phyloP scores from a whole-genome alignment of 768 basidiomycete genomes.

The Flagelloscypha sp. region DNA sequence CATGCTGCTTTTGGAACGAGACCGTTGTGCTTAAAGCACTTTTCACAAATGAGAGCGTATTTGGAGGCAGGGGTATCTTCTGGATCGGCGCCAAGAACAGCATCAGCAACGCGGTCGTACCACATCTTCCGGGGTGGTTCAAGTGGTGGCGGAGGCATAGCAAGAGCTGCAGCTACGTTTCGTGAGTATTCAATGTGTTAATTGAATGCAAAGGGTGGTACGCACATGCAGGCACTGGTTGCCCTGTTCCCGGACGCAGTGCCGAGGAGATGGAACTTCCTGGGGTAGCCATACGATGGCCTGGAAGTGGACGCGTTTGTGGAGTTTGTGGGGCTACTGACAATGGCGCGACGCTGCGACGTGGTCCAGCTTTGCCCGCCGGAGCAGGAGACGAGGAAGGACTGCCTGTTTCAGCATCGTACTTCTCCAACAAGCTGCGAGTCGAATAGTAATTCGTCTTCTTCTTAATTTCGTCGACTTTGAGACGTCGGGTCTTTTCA shows the following conservation, averaged over 20 bases:
- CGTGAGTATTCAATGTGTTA: no score
- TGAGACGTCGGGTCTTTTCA: slow-evolving; percentile 70
- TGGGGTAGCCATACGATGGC: no score
- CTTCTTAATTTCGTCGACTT: slow-evolving; percentile 95
- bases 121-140: slow-evolving; percentile 60
- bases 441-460: slow-evolving; percentile 95
- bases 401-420: no score
- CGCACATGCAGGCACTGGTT: no score
- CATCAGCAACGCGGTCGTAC: slow-evolving; percentile 86
- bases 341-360: no score
- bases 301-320: no score
- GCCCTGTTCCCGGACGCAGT: no score
- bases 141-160: slow-evolving; percentile 24
- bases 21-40: slow-evolving; percentile 84
- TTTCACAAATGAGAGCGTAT: slow-evolving; percentile 84
- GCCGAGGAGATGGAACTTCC: no score
- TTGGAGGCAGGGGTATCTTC: slow-evolving; percentile 45
- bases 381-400: no score
- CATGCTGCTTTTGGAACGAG: slow-evolving; percentile 76
- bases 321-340: no score
- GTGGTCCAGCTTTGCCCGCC: no score
- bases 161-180: background rate
- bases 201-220: no score
- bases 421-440: slow-evolving; percentile 80
- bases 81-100: slow-evolving; percentile 76